These are phyloP conservation scores for Ceratocystis destructans DNA, from an alignment of 2,329 filamentous ascomycete genomes.

Conservation along the genomic window DNA sequence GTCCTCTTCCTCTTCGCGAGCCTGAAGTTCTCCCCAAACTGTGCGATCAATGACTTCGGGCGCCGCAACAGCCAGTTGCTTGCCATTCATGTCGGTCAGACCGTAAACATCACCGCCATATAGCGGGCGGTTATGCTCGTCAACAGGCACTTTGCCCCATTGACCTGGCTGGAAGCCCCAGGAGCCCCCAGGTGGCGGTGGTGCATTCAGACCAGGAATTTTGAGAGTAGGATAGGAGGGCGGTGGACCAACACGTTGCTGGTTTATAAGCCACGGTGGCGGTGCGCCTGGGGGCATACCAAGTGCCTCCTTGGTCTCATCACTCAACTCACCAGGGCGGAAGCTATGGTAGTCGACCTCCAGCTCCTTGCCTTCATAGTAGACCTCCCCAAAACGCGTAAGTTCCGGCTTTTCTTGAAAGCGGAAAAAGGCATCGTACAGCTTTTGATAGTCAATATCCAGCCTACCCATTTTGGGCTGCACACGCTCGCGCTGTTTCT, in stretches of 20 bases:
- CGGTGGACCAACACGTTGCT: conserved; percentile 84
- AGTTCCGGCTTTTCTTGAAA: conserved; percentile 93
- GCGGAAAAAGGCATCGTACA: conserved; percentile 96
- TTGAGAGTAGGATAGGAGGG: conserved; percentile 92
- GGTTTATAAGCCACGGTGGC: conserved; percentile 93
- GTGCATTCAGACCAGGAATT: conserved; percentile 86
- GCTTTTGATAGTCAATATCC: conserved; percentile 95
- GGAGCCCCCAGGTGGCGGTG: conserved; percentile 71
- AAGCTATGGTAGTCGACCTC: conserved; percentile 89
- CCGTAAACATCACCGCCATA: conserved; percentile 95
- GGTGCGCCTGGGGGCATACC: conserved; percentile 88
- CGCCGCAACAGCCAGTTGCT: conserved; percentile 30
- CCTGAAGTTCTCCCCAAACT: conserved; percentile 84
- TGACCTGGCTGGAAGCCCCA: conserved; percentile 96
- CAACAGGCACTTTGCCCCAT: conserved; percentile 89
- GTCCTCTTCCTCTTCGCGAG: conserved; percentile 59
- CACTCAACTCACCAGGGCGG: conserved; percentile 76
- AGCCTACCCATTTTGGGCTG: conserved; percentile 93
- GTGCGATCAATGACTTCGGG: conserved; percentile 75
- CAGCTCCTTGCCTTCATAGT: conserved; percentile 97
- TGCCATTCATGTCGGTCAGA: conserved; percentile 39
- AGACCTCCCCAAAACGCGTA: conserved; percentile 94
- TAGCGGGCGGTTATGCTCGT: conserved; percentile 80
- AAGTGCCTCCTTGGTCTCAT: conserved; percentile 79
- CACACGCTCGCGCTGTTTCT: conserved; percentile 89